Percentiles rank a stretch among this genome's conserved stretches.
Conservation (phyloP, 1,139 yeast genomes). For the Yamadazyma sp. region DNA sequence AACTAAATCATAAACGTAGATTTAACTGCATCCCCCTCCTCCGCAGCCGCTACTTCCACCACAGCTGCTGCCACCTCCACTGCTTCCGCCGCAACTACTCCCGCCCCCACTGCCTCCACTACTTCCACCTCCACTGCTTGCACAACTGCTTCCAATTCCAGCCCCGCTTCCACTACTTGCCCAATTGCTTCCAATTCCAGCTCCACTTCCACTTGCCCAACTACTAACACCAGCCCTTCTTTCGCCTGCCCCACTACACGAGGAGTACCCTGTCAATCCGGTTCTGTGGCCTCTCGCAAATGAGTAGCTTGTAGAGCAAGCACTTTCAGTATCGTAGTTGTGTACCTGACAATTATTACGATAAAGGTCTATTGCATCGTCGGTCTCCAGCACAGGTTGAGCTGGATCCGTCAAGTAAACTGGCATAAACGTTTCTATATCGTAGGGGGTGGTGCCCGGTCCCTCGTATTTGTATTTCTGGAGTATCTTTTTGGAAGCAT, state of each 20-base stretch:
- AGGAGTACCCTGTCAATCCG: no score
- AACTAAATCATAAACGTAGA: no score
- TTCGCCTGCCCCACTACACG: not conserved
- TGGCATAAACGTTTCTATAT: no score
- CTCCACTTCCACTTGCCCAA: not conserved
- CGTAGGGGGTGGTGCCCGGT: no score
- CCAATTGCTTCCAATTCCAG: no score
- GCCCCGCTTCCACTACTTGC: no score
- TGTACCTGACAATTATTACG: not conserved
- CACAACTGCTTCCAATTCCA: no score
- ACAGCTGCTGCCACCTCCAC: not conserved
- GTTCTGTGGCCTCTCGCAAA: no score
- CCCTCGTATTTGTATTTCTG: slow-evolving; percentile 2
- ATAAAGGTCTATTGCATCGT: not conserved
- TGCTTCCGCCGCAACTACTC: slow-evolving; percentile 6
- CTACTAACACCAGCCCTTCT: not conserved
- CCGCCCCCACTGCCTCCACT: slow-evolving; percentile 3
- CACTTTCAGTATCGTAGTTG: slow-evolving; percentile 4
- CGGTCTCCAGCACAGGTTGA: not conserved
- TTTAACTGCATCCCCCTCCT: no score
- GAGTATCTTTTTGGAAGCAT: not conserved
- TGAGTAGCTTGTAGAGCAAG: no score
- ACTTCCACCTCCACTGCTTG: no score
- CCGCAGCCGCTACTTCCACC: no score
- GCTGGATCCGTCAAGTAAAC: slow-evolving; percentile 7